Evolutionary conservation across 2,329 filamentous ascomycete genomes (phyloP), one percentile per base, ranked within the genome.

Genomic region (Alternaria triticimaculans): DNA sequence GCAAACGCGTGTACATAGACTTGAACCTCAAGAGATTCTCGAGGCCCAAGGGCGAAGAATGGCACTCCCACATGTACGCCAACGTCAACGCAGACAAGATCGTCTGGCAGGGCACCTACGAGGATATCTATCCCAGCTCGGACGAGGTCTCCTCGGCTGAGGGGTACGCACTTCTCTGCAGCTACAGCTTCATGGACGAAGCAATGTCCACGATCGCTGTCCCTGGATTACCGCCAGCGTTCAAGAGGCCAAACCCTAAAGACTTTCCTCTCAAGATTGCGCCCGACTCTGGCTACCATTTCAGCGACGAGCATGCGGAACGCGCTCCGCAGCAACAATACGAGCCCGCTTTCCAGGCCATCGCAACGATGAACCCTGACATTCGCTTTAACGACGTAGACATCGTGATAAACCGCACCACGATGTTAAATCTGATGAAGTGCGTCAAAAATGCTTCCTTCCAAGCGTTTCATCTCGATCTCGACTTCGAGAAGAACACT

Each of bases 331-430:
- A 28, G 2, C 33, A 57, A 21, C 53, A 63, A 26, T 65, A 65
- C 23, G 62, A 65, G 43, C 59, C 62, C 12, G n/a, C 58, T 10
- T 58, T 67, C 44, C 62, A 67, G 26, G 62, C 65, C 11, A 18
- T 67, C 20, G 49, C 55, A 4, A 25, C 61, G 3, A 65, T 67
- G 62, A 65, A 41, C 20, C 62, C 60, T 6, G 20, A 53, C 12
- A 25, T 41, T 11, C 21, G 50, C 6, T 51, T 57, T 9, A 46
- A 57, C 37, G 51, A 64, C 20, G 53, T 64, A 1, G 57, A 60
- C 12, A 18, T 64, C 15, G 57, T 64, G 44, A 51, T 46, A 1
- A 53, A 60, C 14, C 54, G 57, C 14, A 56, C 23, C 4, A 53
- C 26, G 9, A 30, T 60, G 18, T 41, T 46, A 1, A 44, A n/a